Evolutionary conservation across 2,329 filamentous ascomycete genomes (phyloP).

Genomic region (Coniochaeta sp.): DNA sequence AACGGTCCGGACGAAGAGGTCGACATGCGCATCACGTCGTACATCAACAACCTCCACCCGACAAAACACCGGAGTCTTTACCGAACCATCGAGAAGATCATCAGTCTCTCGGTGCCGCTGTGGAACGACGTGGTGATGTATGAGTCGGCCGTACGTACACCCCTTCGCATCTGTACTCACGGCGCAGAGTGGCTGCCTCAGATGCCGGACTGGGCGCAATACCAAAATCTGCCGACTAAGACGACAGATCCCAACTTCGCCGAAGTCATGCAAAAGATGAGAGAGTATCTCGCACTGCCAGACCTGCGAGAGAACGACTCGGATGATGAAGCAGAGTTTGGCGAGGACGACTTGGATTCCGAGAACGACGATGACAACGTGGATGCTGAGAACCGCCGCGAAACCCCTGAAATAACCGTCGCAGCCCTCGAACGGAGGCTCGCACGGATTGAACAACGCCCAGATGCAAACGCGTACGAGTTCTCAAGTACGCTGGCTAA

Average conservation of each 20-base stretch:
- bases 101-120: slow-evolving; percentile 4
- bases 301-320: slow-evolving; percentile 12
- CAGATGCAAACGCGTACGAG: not conserved
- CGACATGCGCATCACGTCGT: slow-evolving; percentile 7
- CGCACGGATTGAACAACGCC: not conserved
- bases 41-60: slow-evolving; percentile 12
- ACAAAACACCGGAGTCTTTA: slow-evolving; percentile 6
- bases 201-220: slow-evolving; percentile 1
- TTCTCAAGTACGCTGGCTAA: not conserved
- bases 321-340: slow-evolving; percentile 16
- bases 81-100: slow-evolving; percentile 8
- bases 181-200: not conserved
- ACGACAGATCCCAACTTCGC: slow-evolving; percentile 3
- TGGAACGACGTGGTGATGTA: slow-evolving; percentile 4
- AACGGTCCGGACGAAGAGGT: slow-evolving; percentile 2
- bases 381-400: not conserved
- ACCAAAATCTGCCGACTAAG: not conserved
- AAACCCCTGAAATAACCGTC: not conserved
- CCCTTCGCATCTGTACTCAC: not conserved
- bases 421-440: not conserved
- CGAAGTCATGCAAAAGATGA: slow-evolving; percentile 10
- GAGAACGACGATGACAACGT: slow-evolving; percentile 7
- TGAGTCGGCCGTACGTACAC: not conserved
- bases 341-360: slow-evolving; percentile 7
- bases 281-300: slow-evolving; percentile 1